Evolutionary conservation across 2,329 filamentous ascomycete species (phyloP).

Genomic region (Verticillium tricorpus): DNA sequence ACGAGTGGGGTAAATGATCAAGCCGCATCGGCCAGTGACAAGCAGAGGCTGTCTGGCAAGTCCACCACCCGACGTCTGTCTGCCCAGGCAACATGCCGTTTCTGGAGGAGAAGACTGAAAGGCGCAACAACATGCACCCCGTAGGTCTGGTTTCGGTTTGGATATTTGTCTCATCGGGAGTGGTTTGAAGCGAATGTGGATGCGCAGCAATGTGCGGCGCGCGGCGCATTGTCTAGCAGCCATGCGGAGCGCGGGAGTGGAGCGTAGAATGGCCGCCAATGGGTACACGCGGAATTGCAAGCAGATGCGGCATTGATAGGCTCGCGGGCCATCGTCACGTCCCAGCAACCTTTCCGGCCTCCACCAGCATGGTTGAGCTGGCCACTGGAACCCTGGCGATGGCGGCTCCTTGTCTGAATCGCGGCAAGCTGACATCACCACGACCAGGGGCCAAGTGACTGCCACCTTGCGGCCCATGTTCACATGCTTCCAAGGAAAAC

Average conservation of each 20-base stretch:
- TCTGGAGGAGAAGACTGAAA: neutral
- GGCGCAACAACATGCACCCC: neutral
- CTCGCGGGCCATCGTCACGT: neutral
- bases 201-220: neutral
- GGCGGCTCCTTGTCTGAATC: neutral
- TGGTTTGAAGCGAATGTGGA: neutral
- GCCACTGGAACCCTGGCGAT: neutral
- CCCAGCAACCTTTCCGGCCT: neutral
- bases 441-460: neutral
- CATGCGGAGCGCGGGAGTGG: neutral
- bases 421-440: neutral
- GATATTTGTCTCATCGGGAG: neutral
- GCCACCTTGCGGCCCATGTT: neutral
- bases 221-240: neutral
- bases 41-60: too few species aligned
- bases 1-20: too few species aligned
- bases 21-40: too few species aligned
- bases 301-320: neutral
- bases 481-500: neutral
- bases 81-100: neutral
- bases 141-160: neutral
- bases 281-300: neutral
- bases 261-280: neutral
- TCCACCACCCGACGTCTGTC: too few species aligned
- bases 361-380: neutral